Evolutionary conservation across 768 basidiomycete genomes (phyloP).

Genomic region (Calocera viscosa): DNA sequence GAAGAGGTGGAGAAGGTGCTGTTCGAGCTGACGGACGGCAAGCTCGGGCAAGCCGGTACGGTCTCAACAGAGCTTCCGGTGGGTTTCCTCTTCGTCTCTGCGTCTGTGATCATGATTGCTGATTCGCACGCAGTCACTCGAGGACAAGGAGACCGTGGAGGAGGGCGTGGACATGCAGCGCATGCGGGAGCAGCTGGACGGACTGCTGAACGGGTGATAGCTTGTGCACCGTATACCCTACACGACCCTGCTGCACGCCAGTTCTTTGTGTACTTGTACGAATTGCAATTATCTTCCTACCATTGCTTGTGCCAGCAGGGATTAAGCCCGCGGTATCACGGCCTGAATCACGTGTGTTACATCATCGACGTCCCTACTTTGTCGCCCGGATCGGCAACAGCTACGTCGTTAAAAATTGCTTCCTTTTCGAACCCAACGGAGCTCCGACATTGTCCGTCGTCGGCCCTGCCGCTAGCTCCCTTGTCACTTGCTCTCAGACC

Average conservation of each 20-base stretch:
- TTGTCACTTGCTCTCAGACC: neutral
- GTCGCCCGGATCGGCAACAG: neutral
- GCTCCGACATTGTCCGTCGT: conserved; percentile 9
- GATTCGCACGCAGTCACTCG: conserved; percentile 33
- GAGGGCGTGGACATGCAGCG: conserved; percentile 83
- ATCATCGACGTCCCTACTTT: neutral
- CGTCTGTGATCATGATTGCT: conserved; percentile 12
- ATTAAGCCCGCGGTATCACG: neutral
- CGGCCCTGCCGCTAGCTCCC: neutral
- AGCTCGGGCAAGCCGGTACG: conserved; percentile 72
- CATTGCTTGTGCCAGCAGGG: no score
- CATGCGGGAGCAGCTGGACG: conserved; percentile 80
- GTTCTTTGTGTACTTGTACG: neutral
- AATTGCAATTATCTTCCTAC: neutral
- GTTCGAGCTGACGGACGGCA: conserved; percentile 89
- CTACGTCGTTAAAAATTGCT: neutral
- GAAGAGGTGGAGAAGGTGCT: conserved; percentile 94
- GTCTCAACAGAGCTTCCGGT: conserved; percentile 67
- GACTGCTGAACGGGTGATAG: conserved; percentile 52
- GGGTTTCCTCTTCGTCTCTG: conserved; percentile 26
- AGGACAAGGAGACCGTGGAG: conserved; percentile 58
- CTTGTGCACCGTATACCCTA: conserved; percentile 5
- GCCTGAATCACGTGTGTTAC: neutral
- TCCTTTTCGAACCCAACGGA: conserved; percentile 1
- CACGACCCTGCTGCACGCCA: neutral